Conservation (phyloP, 2,329 filamentous ascomycete genomes). For the Fusarium sp. region DNA sequence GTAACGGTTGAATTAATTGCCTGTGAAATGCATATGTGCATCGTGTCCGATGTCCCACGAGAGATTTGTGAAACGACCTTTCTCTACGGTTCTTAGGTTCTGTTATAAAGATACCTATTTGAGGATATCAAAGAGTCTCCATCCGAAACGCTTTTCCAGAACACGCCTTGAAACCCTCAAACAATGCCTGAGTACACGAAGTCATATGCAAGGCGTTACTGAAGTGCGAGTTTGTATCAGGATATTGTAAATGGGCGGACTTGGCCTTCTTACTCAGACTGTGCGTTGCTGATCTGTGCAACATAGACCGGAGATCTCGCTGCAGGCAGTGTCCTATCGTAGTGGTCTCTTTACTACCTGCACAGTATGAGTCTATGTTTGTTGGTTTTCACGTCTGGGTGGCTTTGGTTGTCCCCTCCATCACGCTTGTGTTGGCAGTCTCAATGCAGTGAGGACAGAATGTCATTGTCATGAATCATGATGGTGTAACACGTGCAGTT, state of each 20-base stretch:
- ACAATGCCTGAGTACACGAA: neutral
- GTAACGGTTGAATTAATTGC: neutral
- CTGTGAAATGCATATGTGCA: neutral
- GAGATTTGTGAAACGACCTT: neutral
- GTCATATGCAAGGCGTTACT: neutral
- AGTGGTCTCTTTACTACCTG: neutral
- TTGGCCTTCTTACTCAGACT: neutral
- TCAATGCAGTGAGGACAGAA: conserved; percentile 10
- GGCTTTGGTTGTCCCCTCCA: conserved; percentile 1
- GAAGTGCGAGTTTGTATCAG: neutral
- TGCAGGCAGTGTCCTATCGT: neutral
- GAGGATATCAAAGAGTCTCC: neutral
- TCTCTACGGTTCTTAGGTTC: neutral
- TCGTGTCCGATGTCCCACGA: neutral
- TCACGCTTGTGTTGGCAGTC: neutral
- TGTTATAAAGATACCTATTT: neutral
- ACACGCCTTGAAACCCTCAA: neutral
- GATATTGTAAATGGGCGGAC: neutral
- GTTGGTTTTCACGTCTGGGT: neutral
- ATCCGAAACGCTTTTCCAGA: neutral
- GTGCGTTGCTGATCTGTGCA: neutral
- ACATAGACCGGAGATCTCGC: neutral
- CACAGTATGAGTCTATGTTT: neutral
- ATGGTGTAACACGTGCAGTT: neutral
- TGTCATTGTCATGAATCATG: neutral